These are phyloP conservation scores for Aspergillus vadensis DNA, from an alignment of 2,329 filamentous ascomycete genomes.

Conservation along the genomic window DNA sequence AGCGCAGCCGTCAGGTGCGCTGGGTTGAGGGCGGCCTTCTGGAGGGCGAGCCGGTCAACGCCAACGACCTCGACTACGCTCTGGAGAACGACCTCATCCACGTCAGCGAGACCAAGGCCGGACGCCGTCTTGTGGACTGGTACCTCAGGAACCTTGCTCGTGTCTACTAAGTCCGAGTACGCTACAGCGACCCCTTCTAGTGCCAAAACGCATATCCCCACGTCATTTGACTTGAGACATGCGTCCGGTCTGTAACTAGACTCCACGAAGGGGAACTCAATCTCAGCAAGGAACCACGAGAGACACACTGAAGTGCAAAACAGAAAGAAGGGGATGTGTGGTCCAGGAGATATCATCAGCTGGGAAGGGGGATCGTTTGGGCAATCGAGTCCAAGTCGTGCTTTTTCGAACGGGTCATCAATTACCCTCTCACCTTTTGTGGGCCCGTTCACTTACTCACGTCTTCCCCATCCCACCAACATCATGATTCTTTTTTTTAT, in stretches of 20 bases:
- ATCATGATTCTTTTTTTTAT: constrained; percentile 18
- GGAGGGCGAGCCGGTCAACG: constrained; percentile 89
- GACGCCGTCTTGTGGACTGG: constrained; percentile 96
- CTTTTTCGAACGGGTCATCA: not conserved
- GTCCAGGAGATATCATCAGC: not conserved
- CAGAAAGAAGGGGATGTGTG: not conserved
- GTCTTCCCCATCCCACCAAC: not conserved
- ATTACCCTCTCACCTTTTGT: not conserved
- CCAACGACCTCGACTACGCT: constrained; percentile 95
- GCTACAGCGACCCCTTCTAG: constrained; percentile 3
- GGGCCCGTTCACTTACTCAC: not conserved
- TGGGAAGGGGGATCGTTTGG: not conserved
- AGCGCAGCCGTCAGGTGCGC: constrained; percentile 92
- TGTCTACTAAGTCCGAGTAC: constrained; percentile 68
- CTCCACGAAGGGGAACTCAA: not conserved
- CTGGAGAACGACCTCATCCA: constrained; percentile 97
- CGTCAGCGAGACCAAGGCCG: constrained; percentile 98
- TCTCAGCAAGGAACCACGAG: not conserved
- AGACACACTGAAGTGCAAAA: not conserved
- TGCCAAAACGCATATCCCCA: constrained; percentile 13
- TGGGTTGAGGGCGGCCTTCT: constrained; percentile 89
- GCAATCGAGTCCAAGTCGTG: not conserved
- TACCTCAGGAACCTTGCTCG: constrained; percentile 95
- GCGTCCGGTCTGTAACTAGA: constrained; percentile 9
- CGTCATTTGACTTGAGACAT: constrained; percentile 12